Base-by-base conservation (phyloP, 2,329 filamentous ascomycete species). In the Aspergillus transmontanensis region DNA sequence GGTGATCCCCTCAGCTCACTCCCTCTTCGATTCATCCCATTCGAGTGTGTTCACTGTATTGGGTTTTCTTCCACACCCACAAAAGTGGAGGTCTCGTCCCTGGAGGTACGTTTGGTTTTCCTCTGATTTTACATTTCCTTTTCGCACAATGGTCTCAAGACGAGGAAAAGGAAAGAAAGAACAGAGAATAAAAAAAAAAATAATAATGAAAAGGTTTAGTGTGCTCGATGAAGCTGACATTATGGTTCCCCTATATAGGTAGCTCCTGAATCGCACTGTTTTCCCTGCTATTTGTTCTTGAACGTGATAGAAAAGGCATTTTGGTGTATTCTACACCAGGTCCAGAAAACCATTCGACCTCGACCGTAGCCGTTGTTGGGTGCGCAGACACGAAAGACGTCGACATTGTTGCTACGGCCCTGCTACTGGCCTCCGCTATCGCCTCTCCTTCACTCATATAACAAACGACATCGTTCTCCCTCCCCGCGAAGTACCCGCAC, bases 51-150 rank as follows among this genome's bases (percentile, higher is more conserved):
- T 61, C 26, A 23, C 34, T 56, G 32, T 58, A 50, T 45, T 54
- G 39, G 59, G 50, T 56, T 55, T 53, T 32, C 43, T 57, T 51
- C 41, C 54, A 39, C 60, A 48, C 39, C 21, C 23, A 21, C 30
- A 14, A 26, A 39, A 60, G 58, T 60, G 36, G 51, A 58, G 16
- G 36, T 46, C 56, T 43, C 30, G 19, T 58, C 53, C 56, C 50
- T 54, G 48, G 60, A 59, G 60, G 60, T 62, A 62, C 30, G 60
- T 23, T 19, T 53, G n/a, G 7, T n/a, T 58, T 58, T 58, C 4
- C 12, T 34, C 11, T 36, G n/a, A 9, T 51, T 32, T 46, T 36
- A 1, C n/a, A 32, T 59, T 12, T 51, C 5, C 6, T 51, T 39
- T 51, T 12, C 30, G 46, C 43, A 32, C 26, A 48, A 36, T 28